A percentile compares a stretch with the other conserved stretches of the same genome.
phyloP scores from a whole-genome alignment of 2,329 filamentous ascomycete genomes.

The Penicillium sp. region DNA sequence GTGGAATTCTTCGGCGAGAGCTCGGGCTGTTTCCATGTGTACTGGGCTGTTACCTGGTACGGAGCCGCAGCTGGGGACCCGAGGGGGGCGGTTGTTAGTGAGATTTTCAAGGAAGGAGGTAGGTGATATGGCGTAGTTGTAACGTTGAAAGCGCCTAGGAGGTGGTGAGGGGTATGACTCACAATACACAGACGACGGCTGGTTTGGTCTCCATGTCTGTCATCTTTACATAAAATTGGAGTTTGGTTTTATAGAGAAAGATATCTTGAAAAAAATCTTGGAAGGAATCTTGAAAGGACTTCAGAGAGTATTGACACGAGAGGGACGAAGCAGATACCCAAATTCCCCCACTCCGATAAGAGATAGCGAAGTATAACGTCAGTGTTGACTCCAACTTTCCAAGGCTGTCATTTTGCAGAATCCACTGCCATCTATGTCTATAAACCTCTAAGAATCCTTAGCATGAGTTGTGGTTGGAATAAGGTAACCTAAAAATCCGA shows the following conservation, averaged over 20 bases:
- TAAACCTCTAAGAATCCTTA: too few species aligned
- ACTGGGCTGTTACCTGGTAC: slow-evolving; percentile 68
- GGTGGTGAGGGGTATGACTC: slow-evolving; percentile 28
- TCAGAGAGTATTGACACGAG: too few species aligned
- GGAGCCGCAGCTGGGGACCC: slow-evolving; percentile 68
- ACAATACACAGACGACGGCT: slow-evolving; percentile 85
- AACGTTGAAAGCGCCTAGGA: neutral
- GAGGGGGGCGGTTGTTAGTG: slow-evolving; percentile 6
- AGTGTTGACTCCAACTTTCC: neutral
- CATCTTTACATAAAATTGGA: neutral
- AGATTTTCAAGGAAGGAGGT: neutral
- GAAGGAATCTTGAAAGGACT: neutral
- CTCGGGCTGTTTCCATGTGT: slow-evolving; percentile 74
- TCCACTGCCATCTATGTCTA: too few species aligned
- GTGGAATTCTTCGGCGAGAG: slow-evolving; percentile 72
- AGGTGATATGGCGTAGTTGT: neutral
- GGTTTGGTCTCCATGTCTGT: slow-evolving; percentile 32
- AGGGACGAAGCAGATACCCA: neutral
- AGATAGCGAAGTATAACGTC: slow-evolving; percentile 3
- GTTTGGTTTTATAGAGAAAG: neutral
- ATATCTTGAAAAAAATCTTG: neutral
- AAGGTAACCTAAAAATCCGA: too few species aligned
- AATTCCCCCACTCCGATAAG: slow-evolving; percentile 1
- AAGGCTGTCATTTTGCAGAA: too few species aligned
- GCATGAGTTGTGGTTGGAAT: too few species aligned